phyloP scores from a whole-genome alignment of 371 early-diverging fungal species.

The Chytridiales sp. region DNA sequence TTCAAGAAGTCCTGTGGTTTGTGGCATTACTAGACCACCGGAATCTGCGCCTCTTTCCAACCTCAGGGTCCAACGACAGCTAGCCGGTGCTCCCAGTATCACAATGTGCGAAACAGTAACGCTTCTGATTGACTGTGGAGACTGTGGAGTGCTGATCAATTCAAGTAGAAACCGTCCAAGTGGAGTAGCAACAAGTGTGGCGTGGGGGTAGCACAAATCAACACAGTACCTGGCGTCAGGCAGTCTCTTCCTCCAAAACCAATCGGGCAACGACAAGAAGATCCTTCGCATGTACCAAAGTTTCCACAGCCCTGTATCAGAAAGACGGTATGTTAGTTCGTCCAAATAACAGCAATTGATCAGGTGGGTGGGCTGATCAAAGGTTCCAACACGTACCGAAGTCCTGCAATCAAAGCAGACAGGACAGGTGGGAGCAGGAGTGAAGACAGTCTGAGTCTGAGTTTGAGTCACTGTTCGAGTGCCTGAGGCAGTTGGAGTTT shows the following conservation, averaged over 20 bases:
- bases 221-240: slow-evolving; percentile 50
- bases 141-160: too few species aligned
- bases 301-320: slow-evolving; percentile 33
- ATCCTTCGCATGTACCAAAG: slow-evolving; percentile 31
- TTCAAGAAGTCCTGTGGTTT: not conserved
- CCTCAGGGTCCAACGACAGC: not conserved
- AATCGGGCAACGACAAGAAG: slow-evolving; percentile 70
- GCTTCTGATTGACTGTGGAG: not conserved
- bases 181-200: too few species aligned
- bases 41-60: not conserved
- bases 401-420: slow-evolving; percentile 25
- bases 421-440: slow-evolving; percentile 22
- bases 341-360: not conserved
- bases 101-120: not conserved
- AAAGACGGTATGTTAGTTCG: not conserved
- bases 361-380: too few species aligned
- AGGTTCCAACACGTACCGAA: slow-evolving; percentile 10
- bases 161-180: too few species aligned
- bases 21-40: not conserved
- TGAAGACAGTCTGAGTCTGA: not conserved
- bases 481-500: too few species aligned
- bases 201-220: too few species aligned
- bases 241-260: slow-evolving; percentile 94
- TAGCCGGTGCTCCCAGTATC: too few species aligned
- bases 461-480: too few species aligned